Conservation (phyloP, 1,139 yeast species). For the Debaryomycetaceae sp. region DNA sequence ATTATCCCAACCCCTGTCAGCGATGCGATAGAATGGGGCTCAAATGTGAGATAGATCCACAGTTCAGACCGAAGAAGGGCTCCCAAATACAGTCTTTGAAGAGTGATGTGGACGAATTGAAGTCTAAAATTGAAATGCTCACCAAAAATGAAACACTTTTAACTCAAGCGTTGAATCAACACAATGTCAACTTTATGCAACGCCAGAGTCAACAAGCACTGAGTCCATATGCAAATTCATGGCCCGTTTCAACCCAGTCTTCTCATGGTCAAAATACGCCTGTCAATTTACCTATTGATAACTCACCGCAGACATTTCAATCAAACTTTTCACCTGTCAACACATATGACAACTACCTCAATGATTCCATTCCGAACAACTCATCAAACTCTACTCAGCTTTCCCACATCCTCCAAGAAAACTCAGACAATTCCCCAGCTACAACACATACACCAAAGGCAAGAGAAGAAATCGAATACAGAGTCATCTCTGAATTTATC, state of each 20-base stretch:
- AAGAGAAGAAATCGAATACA: slow-evolving; percentile 15
- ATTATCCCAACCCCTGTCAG: slow-evolving; percentile 78
- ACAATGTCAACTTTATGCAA: slow-evolving; percentile 32
- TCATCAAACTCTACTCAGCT: slow-evolving; percentile 2
- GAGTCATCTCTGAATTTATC: slow-evolving; percentile 51
- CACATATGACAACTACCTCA: slow-evolving; percentile 2
- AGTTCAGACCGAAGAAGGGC: slow-evolving; percentile 87
- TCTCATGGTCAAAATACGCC: slow-evolving; percentile 9
- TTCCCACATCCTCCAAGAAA: slow-evolving; percentile 19
- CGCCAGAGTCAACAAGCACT: slow-evolving; percentile 10
- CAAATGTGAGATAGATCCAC: slow-evolving; percentile 86
- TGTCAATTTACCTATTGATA: slow-evolving; percentile 6
- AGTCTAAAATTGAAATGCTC: slow-evolving; percentile 71
- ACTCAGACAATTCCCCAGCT: slow-evolving; percentile 25
- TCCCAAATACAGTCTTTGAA: slow-evolving; percentile 81
- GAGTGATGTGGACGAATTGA: slow-evolving; percentile 79
- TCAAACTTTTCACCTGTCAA: slow-evolving; percentile 1
- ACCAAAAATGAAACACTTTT: slow-evolving; percentile 67
- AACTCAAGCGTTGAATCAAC: slow-evolving; percentile 57
- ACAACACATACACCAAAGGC: slow-evolving; percentile 6
- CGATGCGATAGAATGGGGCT: slow-evolving; percentile 79
- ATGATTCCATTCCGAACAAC: slow-evolving; percentile 6
- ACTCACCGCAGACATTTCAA: slow-evolving; percentile 8
- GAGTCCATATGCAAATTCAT: slow-evolving; percentile 5
- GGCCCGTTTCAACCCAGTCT: slow-evolving; percentile 1